Percentiles rank a stretch among this genome's conserved stretches.
phyloP scores from a whole-genome alignment of 352 stramenopile genomes.

The Pythium dissimile region DNA sequence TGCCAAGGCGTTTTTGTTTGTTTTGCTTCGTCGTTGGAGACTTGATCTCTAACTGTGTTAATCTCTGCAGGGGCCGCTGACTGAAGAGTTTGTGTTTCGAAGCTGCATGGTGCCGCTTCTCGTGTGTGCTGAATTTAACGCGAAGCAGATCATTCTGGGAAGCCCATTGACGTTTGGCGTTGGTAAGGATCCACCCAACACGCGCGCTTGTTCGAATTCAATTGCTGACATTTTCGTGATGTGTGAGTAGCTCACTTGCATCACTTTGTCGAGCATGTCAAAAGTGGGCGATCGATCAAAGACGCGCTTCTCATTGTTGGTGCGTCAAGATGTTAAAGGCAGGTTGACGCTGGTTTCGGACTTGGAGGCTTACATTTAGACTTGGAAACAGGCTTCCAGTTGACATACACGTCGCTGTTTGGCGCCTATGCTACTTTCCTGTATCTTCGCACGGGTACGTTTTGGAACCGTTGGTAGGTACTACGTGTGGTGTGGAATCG shows the following conservation, averaged over 20 bases:
- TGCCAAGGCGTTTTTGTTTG: background rate
- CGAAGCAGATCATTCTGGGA: conserved; percentile 79
- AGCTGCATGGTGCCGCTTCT: conserved; percentile 92
- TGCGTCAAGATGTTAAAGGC: too few species aligned
- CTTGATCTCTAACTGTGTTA: background rate
- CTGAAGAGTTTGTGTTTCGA: conserved; percentile 96
- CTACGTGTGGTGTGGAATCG: too few species aligned
- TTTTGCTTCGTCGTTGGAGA: background rate
- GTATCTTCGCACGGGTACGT: conserved; percentile 86
- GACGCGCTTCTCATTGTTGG: conserved; percentile 76
- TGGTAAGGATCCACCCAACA: conserved; percentile 45
- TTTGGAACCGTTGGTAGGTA: too few species aligned
- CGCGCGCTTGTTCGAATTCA: background rate
- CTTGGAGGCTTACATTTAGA: too few species aligned
- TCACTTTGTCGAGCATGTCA: conserved; percentile 83
- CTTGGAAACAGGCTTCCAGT: conserved; percentile 92
- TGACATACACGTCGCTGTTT: conserved; percentile 96
- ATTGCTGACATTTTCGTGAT: background rate
- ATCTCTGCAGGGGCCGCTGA: conserved; percentile 79
- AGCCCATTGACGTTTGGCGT: conserved; percentile 94
- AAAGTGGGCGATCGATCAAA: conserved; percentile 59
- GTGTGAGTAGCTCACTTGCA: conserved; percentile 69
- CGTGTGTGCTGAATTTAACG: conserved; percentile 71
- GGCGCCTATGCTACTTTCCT: conserved; percentile 93
- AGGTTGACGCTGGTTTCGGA: too few species aligned